Evolutionary conservation across 192 early-diverging fungal species (phyloP), one percentile per base, ranked within the genome.

Genomic region (Coemansia sp.): DNA sequence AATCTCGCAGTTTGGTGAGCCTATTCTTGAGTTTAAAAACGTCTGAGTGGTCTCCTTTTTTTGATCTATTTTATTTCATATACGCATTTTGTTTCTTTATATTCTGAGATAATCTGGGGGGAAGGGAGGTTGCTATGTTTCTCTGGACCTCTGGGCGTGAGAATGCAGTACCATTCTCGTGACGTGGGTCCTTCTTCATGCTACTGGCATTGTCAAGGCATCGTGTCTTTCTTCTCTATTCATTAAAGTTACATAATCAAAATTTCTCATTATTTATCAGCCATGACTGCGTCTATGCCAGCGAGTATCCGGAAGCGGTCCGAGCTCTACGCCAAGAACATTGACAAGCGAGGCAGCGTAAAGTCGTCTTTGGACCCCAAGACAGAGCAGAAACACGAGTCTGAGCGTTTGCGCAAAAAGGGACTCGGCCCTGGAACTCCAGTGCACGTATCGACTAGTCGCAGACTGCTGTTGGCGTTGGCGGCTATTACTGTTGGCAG

Each of bases 1-100:
- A 72, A 96, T 98, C 43, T 89, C 88, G 32, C 93, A 96, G 67
- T 82, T 91, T 39, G 96, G 96, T 34, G 93, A 89, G 24, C 96
- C 96, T 1, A 94, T 98, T 64, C 74, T 96, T 64, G 95, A 97
- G 76, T 98, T 93, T 64, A 72, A 73, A 47, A 62, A 72, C 39
- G 67, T 67, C 27, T 75, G 41, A 67, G 15, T 20, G 11, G 39
- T 6, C 13, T 15, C 9, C 20, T 59, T 39, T 20, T 10, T 45
- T 64, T 63, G 40, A 34, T 34, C 45, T 50, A 39, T 16, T 44
- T 61, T 29, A 30, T 24, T 18, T 13, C 30, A 41, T 53, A 55
- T 40, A 52, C 8, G 22, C 12, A n/a, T 47, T 61, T 30, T 22
- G 55, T 53, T 29, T 52, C 13, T 32, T 40, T 27, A 15, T 50